phyloP scores from a whole-genome alignment of 345 rosid genomes.

The Cardamine occulta region DNA sequence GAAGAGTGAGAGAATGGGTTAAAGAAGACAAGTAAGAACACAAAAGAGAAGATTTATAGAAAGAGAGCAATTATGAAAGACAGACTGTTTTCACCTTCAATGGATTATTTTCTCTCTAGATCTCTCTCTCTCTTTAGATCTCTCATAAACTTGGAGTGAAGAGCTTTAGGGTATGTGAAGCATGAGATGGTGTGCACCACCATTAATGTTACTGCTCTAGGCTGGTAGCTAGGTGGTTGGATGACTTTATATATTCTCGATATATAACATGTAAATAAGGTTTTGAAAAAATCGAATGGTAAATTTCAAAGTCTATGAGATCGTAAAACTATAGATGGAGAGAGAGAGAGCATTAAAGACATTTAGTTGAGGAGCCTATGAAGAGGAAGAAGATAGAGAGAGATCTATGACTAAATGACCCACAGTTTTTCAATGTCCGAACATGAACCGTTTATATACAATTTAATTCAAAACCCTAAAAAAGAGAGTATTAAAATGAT shows the following conservation, averaged over 20 bases:
- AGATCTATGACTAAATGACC: conserved; percentile 31
- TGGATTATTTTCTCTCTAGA: conserved; percentile 28
- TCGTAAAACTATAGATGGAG: conserved; percentile 27
- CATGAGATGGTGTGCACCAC: conserved; percentile 47
- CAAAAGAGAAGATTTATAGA: conserved; percentile 54
- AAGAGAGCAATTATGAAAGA: conserved; percentile 56
- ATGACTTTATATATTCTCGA: conserved; percentile 34
- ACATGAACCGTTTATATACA: conserved; percentile 38
- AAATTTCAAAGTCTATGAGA: conserved; percentile 24
- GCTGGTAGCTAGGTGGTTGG: conserved; percentile 49
- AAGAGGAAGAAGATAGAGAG: conserved; percentile 14
- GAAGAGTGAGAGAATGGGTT: not conserved
- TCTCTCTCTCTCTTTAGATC: conserved; percentile 25
- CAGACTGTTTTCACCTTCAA: conserved; percentile 57
- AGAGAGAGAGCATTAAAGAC: conserved; percentile 59
- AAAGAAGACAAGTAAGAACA: conserved; percentile 23
- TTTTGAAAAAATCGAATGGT: conserved; percentile 10
- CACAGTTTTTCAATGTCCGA: conserved; percentile 36
- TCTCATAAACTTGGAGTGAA: conserved; percentile 31
- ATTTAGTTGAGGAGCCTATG: conserved; percentile 69
- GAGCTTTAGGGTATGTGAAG: conserved; percentile 41
- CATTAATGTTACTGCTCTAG: conserved; percentile 59
- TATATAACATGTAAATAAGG: conserved; percentile 2
- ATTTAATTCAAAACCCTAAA: conserved; percentile 19
- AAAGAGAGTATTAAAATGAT: not conserved